A percentile compares a stretch with the other conserved stretches of the same genome.
phyloP scores from a whole-genome alignment of 441 rosid genomes.

The Dalechampia spathulata region DNA sequence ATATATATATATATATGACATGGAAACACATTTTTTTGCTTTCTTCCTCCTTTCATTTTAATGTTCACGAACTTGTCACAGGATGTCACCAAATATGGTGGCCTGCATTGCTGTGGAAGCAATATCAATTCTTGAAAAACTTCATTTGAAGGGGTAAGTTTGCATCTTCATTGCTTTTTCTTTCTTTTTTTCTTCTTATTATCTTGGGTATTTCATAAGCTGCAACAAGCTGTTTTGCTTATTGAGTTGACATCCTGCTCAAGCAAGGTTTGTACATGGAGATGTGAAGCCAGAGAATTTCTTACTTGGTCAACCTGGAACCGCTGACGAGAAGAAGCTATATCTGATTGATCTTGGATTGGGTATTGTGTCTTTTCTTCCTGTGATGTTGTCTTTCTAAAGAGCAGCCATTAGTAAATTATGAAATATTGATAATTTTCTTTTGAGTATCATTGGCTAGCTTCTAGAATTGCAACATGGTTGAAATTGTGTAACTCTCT shows the following conservation, averaged over 20 bases:
- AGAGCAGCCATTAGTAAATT: not conserved
- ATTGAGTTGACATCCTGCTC: constrained; percentile 16
- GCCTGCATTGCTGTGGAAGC: constrained; percentile 98
- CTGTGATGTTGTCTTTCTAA: not conserved
- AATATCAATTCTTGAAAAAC: constrained; percentile 88
- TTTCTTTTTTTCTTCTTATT: not conserved
- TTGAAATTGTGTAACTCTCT: constrained; percentile 5
- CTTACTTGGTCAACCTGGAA: constrained; percentile 89
- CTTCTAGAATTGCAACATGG: not conserved
- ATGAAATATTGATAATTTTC: not conserved
- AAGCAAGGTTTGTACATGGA: constrained; percentile 83
- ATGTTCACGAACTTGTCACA: constrained; percentile 29
- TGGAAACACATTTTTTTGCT: too few species aligned
- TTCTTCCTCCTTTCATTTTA: too few species aligned
- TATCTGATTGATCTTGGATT: constrained; percentile 90
- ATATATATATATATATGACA: too few species aligned
- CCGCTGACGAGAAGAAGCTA: constrained; percentile 81
- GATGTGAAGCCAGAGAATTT: constrained; percentile 95
- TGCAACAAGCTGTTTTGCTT: constrained; percentile 11
- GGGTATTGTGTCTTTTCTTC: constrained; percentile 41
- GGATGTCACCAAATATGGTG: constrained; percentile 84
- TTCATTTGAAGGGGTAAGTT: constrained; percentile 79
- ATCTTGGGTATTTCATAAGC: too few species aligned
- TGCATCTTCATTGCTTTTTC: constrained; percentile 7
- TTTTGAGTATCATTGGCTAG: not conserved